Evolutionary conservation across 2,329 filamentous ascomycete species (phyloP), one percentile per base, ranked within the genome.

Genomic region (Cladosporium halotolerans): DNA sequence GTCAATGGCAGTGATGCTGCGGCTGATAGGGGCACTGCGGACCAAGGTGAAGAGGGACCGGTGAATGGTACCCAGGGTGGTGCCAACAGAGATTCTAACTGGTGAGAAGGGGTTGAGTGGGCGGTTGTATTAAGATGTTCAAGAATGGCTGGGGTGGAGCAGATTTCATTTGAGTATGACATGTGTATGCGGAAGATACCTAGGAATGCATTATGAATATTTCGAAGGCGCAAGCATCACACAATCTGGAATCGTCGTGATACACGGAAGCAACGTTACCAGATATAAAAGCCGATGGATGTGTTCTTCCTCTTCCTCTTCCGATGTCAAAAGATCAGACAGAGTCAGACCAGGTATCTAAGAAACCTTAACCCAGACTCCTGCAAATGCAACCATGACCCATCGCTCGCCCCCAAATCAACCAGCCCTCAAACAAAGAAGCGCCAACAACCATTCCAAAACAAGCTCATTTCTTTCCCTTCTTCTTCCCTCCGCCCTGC

Each of bases 401-500:
- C 13, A 42, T 42, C 14, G 40, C 16, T 16, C 16, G 8, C 23
- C 19, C 8, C 28, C 14, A 43, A 16, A 38, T 14, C 14, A 1
- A 28, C 23, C 23, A 7, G 2, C 23, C 23, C 23, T 28, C 23
- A 7, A 28, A 28, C 23, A 43, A 44, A 16, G 10, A 40, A 41
- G n/a, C 10, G n/a, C 36, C 2, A n/a, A 3, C 10, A 14, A 9
- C 13, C 36, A 39, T 14, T 1, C 36, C n/a, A 13, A 16, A 13
- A 3, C n/a, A 36, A 39, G 8, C 42, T 56, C 54, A 83, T 70
- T 84, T 81, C 77, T 83, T 85, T 52, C 75, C 77, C 73, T 81
- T 77, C 61, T 69, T 70, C 38, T 52, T 55, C 23, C 53, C 73
- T 70, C 74, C 70, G 72, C 69, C 58, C 58, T 69, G 59, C 34